These are phyloP conservation scores for Chlorella variabilis DNA, from an alignment of 163 green algal genomes.

Conservation along the genomic window DNA sequence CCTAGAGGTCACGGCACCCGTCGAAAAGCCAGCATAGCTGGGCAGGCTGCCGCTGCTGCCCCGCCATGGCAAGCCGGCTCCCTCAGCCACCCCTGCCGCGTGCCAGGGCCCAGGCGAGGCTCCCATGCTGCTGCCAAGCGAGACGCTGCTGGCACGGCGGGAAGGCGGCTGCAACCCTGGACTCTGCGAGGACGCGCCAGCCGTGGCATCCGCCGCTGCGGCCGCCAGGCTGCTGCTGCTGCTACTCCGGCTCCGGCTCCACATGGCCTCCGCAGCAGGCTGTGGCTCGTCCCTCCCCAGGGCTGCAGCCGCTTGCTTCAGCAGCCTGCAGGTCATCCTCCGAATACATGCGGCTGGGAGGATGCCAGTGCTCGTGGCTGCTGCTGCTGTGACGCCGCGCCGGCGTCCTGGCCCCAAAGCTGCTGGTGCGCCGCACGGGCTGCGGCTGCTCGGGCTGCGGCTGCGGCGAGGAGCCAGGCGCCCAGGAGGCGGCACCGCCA, in stretches of 20 bases:
- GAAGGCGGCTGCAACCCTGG: too few species aligned
- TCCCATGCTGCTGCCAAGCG: background rate
- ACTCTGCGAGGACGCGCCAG: background rate
- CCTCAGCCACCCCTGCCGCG: background rate
- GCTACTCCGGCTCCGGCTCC: background rate
- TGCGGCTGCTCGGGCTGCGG: background rate
- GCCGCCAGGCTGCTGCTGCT: slow-evolving; percentile 6
- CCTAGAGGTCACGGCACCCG: too few species aligned
- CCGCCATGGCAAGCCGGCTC: background rate
- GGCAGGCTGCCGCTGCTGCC: background rate
- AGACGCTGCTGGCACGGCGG: background rate
- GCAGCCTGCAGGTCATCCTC: too few species aligned
- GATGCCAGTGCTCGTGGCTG: background rate
- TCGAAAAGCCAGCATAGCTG: too few species aligned
- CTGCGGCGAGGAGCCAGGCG: background rate
- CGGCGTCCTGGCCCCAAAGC: background rate
- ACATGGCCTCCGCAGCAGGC: background rate
- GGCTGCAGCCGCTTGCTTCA: too few species aligned
- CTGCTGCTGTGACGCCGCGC: background rate
- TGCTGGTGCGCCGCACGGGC: background rate
- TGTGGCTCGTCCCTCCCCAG: too few species aligned
- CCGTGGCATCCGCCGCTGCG: background rate
- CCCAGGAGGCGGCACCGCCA: background rate
- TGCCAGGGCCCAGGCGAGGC: background rate
- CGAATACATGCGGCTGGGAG: too few species aligned